Evolutionary conservation across 164 flowering plant species (phyloP), one percentile per base, ranked within the genome.

Genomic region (Sextonia rubra): DNA sequence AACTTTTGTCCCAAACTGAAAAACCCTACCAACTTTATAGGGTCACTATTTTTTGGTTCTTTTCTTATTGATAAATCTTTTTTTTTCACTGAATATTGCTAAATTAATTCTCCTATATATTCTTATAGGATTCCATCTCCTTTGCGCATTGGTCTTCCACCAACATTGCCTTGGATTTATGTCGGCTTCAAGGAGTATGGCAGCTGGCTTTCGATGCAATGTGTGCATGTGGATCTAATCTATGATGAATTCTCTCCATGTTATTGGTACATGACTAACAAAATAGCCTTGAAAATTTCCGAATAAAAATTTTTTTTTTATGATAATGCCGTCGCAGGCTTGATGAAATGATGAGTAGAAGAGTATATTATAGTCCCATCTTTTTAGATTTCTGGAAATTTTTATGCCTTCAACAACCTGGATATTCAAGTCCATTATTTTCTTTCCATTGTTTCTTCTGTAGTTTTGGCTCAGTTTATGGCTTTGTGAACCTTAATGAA

Each of bases 131-230:
- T 88, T 18, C 81, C 88, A 8, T 74, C 77, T 22, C 25, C 85
- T 29, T 62, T 81, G 64, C 78, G 74, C 12, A 69, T 85, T 47
- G 66, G 75, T 62, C 80, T 82, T 65, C 91, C 94, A 71, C 48
- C 86, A 15, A 78, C 78, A 67, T 63, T 90, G 84, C 99, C 95
- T 44, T 94, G 97, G 99, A 80, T 86, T 73, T 78, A 44, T 11
- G 75, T 94, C 44, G 77, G 87, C 4, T 77, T 17, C 73, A 84
- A 71, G 71, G 89, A 89, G 68, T 91, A 87, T 92, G 97, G 97
- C 66, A 65, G 66, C 81, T 92, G 24, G 91, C 95, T 78, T 78
- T 64, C 56, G 77, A 83, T 64, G 83, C 96, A 17, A 73, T 92
- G 56, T 81, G 85, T 76, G 71, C 85, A 22, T 6, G 37, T 48